Percentiles rank a stretch among this genome's conserved stretches.
Evolutionary conservation across 108 stramenopile genomes (phyloP).

Genomic region (Discostella stelligeroides): DNA sequence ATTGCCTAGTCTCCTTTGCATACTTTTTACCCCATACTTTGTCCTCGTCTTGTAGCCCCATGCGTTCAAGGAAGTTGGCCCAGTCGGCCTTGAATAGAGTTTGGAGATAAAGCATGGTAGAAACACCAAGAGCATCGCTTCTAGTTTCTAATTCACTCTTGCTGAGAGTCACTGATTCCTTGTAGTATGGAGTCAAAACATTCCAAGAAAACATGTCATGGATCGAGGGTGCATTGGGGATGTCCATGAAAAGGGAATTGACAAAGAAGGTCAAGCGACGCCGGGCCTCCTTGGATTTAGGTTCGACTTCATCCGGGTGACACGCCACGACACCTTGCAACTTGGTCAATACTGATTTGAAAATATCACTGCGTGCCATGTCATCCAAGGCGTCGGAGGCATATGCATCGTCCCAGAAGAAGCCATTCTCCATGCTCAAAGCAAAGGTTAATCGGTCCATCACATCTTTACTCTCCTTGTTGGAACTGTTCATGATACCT

Average conservation of each 20-base stretch:
- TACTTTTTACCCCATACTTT: slow-evolving; percentile 90
- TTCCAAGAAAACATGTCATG: slow-evolving; percentile 97
- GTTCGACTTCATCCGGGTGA: slow-evolving; percentile 94
- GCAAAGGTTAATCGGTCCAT: slow-evolving; percentile 87
- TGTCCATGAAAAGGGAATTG: slow-evolving; percentile 99
- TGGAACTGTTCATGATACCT: slow-evolving; percentile 65
- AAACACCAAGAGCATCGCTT: slow-evolving; percentile 92
- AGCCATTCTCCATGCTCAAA: slow-evolving; percentile 91
- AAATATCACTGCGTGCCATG: slow-evolving; percentile 71
- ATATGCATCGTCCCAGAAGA: slow-evolving; percentile 96
- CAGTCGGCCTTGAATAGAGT: slow-evolving; percentile 95
- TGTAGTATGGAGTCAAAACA: slow-evolving; percentile 96
- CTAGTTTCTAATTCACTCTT: slow-evolving; percentile 91
- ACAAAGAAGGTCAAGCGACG: slow-evolving; percentile 97
- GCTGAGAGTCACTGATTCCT: slow-evolving; percentile 94
- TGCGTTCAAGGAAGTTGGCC: slow-evolving; percentile 93
- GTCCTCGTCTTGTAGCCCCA: slow-evolving; percentile 85
- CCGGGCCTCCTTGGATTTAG: slow-evolving; percentile 92
- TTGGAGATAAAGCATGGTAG: slow-evolving; percentile 94
- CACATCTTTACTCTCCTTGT: slow-evolving; percentile 71
- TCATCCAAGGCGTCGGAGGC: slow-evolving; percentile 90
- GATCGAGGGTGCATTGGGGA: slow-evolving; percentile 95
- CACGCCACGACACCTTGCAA: slow-evolving; percentile 91
- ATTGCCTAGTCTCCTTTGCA: slow-evolving; percentile 88
- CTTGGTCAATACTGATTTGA: slow-evolving; percentile 83